Percentiles rank a stretch among this genome's conserved stretches.
Evolutionary conservation across 1,284 basidiomycete species (phyloP).

Genomic region (Afroboletus lepidellus): DNA sequence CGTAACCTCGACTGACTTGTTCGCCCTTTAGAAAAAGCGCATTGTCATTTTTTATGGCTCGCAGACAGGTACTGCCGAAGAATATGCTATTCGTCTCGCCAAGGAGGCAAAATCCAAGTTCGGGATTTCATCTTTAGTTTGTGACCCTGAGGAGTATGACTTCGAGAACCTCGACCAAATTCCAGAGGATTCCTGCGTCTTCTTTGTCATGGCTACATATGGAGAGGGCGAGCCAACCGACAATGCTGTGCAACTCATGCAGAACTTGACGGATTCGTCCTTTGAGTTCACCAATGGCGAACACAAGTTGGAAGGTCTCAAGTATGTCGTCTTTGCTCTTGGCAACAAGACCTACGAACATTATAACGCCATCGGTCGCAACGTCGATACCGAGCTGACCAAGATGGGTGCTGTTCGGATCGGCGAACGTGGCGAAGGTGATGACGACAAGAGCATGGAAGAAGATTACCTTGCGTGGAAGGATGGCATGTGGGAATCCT

Average conservation of each 20-base stretch:
- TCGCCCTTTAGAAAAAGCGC: slow-evolving; percentile 77
- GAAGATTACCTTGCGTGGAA: slow-evolving; percentile 99
- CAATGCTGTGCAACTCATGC: slow-evolving; percentile 94
- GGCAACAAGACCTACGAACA: slow-evolving; percentile 97
- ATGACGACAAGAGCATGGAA: slow-evolving; percentile 99
- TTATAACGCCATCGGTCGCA: slow-evolving; percentile 87
- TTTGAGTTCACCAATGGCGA: slow-evolving; percentile 85
- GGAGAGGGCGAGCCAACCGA: slow-evolving; percentile 99
- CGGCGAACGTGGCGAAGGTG: slow-evolving; percentile 92
- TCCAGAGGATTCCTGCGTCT: slow-evolving; percentile 81
- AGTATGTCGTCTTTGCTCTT: slow-evolving; percentile 94
- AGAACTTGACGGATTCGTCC: slow-evolving; percentile 83
- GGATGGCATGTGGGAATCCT: slow-evolving; percentile 92
- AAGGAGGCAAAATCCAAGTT: slow-evolving; percentile 95
- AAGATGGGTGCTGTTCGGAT: slow-evolving; percentile 87
- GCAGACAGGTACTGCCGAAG: slow-evolving; percentile 95
- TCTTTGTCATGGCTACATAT: slow-evolving; percentile 98
- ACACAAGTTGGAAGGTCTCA: slow-evolving; percentile 79
- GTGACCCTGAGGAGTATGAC: slow-evolving; percentile 96
- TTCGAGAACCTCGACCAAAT: slow-evolving; percentile 93
- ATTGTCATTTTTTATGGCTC: slow-evolving; percentile 95
- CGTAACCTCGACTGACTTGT: slow-evolving; percentile 6
- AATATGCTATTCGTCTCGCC: slow-evolving; percentile 90
- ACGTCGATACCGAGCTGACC: slow-evolving; percentile 72
- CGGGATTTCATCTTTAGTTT: slow-evolving; percentile 89